Conservation (phyloP, 148 eudicot species). For the Suaeda aralocaspica region DNA sequence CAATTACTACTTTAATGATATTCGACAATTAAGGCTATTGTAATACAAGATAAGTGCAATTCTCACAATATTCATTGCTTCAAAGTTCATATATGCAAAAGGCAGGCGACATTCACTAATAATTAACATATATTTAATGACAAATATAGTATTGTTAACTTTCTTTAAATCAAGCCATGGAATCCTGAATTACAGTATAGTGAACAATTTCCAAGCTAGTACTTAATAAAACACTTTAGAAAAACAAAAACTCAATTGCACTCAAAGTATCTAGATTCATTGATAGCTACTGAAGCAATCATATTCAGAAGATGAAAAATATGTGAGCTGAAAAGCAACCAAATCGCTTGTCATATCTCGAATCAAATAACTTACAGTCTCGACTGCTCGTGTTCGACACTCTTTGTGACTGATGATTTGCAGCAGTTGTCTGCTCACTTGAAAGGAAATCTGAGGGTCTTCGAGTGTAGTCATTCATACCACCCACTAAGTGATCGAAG, state of each 20-base stretch:
- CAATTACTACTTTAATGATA: neutral
- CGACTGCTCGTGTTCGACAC: slow-evolving; percentile 37
- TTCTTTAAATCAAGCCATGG: neutral
- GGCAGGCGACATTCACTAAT: neutral
- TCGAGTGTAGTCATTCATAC: slow-evolving; percentile 42
- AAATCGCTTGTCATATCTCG: neutral
- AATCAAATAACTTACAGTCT: slow-evolving; percentile 61
- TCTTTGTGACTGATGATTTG: slow-evolving; percentile 44
- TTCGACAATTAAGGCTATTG: neutral
- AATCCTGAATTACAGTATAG: neutral
- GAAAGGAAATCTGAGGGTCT: slow-evolving; percentile 45
- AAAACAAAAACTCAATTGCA: neutral
- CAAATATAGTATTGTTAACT: neutral
- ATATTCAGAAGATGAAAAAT: neutral
- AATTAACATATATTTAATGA: neutral
- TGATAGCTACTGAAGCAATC: neutral
- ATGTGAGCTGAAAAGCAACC: neutral
- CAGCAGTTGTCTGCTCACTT: slow-evolving; percentile 39
- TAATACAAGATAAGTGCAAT: neutral
- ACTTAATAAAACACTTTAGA: neutral
- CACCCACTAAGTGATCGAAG: slow-evolving; percentile 33
- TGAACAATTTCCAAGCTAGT: neutral
- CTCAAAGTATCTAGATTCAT: neutral
- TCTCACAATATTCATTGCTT: neutral
- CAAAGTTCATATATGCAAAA: neutral